A percentile compares a stretch with the other conserved stretches of the same genome.
phyloP scores from a whole-genome alignment of 306 rosid species.

The Inga laurina region DNA sequence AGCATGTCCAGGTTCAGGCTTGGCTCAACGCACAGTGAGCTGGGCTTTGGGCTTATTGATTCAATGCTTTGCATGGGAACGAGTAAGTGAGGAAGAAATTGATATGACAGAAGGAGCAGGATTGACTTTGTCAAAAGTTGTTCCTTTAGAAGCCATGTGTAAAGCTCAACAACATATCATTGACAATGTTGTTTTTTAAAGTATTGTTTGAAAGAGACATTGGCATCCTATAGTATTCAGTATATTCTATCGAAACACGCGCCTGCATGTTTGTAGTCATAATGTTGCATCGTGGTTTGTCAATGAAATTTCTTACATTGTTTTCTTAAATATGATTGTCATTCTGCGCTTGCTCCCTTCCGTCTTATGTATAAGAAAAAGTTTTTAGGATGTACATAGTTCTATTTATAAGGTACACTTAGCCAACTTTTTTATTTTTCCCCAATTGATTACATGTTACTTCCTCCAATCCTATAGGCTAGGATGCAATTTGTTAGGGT shows the following conservation, averaged over 20 bases:
- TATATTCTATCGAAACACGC: background rate
- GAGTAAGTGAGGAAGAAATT: background rate
- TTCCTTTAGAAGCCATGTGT: background rate
- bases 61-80: slow-evolving; percentile 6
- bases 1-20: background rate
- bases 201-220: background rate
- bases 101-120: background rate
- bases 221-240: background rate
- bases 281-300: background rate
- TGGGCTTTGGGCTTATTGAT: background rate
- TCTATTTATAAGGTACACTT: too few species aligned
- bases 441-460: too few species aligned
- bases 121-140: background rate
- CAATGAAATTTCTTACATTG: background rate
- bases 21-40: background rate
- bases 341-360: too few species aligned
- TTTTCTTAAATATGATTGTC: background rate
- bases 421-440: too few species aligned
- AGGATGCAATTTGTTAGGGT: too few species aligned
- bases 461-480: too few species aligned
- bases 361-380: too few species aligned
- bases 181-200: background rate
- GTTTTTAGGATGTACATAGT: too few species aligned
- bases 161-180: background rate
- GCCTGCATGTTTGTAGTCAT: background rate